Base-by-base conservation (phyloP, 768 basidiomycete genomes). In the Russula griseocarnosa region DNA sequence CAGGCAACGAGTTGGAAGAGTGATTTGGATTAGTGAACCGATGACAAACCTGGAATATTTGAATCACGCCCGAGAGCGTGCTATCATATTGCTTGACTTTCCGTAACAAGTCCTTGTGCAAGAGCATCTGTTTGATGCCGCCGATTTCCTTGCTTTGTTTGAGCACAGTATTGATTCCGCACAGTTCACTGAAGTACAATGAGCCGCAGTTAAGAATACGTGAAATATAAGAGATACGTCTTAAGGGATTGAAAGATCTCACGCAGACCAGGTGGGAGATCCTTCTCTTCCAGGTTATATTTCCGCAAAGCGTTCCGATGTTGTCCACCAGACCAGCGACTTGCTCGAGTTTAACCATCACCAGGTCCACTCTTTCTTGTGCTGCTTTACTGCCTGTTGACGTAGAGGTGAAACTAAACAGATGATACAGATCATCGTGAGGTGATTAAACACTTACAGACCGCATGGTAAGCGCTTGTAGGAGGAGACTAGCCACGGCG, bases 71-170 rank as follows among this genome's bases (percentile, higher is more conserved):
- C 10, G 44, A 46, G 14, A 65, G 14, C 51, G 36, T 34, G 28
- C 5, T 44, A 32, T 65, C 58, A 32, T 58, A 59, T 1, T 47
- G 26, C 57, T n/a, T 64, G 7, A 64, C 51, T 9, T 26, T 49
- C 26, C 16, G 26, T 1, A 58, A 56, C 38, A 63, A n/a, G 18
- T 63, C 51, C 16, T 20, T 42, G 3, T 51, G 55, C 13, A 42
- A 52, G 1, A 58, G 18, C 1, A 58, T 13, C 24, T 26, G 18
- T 32, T 58, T 50, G 58, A 58, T 8, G 2, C n/a, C 1, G 24
- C 47, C 24, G 4, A 38, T 18, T 22, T 58, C 47, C 2, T 14
- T 16, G 18, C 24, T 50, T 18, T 38, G 32, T 18, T 58, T 26
- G 10, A 58, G 58, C 20, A 36, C 47, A 10, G 4, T 16, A 24